Evolutionary conservation across 495 filamentous ascomycete genomes (phyloP).

Genomic region (Diplogelasinospora grovesii): DNA sequence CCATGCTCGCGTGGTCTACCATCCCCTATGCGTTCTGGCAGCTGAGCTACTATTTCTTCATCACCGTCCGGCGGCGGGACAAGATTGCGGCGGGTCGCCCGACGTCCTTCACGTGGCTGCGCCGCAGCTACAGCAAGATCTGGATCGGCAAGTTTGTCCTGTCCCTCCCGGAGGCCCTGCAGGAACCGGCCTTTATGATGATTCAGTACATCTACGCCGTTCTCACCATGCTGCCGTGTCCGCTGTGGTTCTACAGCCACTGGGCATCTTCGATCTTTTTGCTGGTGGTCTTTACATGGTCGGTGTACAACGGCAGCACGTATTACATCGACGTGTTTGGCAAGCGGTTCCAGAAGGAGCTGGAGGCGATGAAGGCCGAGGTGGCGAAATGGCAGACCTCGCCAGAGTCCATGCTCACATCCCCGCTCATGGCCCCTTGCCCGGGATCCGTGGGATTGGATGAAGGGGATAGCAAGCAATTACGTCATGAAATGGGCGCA

Average conservation of each 20-base stretch:
- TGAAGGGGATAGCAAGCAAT: conserved; percentile 13
- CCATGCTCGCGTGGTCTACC: conserved; percentile 92
- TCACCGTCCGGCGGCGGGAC: conserved; percentile 83
- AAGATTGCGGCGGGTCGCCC: conserved; percentile 95
- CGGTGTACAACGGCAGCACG: conserved; percentile 88
- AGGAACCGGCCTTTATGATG: conserved; percentile 89
- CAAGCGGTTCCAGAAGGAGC: conserved; percentile 91
- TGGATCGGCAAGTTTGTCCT: conserved; percentile 85
- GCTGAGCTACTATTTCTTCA: conserved; percentile 81
- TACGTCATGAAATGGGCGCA: conserved; percentile 12
- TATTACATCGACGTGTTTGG: conserved; percentile 98
- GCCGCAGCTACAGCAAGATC: conserved; percentile 76
- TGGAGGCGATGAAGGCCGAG: conserved; percentile 83
- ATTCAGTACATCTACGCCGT: conserved; percentile 91
- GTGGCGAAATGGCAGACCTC: conserved; percentile 79
- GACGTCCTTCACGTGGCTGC: conserved; percentile 96
- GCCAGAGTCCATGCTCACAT: conserved; percentile 38
- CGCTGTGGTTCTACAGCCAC: conserved; percentile 89
- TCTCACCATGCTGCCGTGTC: conserved; percentile 87
- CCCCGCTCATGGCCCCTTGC: no score
- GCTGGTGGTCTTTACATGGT: conserved; percentile 75
- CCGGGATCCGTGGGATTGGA: conserved; percentile 11
- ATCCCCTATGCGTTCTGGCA: conserved; percentile 92
- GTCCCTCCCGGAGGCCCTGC: conserved; percentile 62
- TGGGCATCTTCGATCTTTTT: conserved; percentile 75